Evolutionary conservation across 2,329 filamentous ascomycete species (phyloP).

Genomic region (Nemania serpens): DNA sequence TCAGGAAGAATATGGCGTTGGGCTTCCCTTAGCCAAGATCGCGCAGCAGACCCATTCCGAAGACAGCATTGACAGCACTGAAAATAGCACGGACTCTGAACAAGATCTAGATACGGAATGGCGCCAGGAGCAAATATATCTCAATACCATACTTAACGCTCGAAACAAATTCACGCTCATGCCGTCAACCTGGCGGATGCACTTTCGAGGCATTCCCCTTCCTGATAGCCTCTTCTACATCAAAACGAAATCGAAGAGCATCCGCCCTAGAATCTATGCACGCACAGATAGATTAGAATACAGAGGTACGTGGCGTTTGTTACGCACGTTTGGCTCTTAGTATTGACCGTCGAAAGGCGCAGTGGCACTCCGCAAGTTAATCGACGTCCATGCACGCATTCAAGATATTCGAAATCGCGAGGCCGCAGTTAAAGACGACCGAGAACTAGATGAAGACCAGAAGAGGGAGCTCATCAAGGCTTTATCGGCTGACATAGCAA

Average conservation of each 20-base stretch:
- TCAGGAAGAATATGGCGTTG: background rate
- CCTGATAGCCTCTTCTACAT: conserved; percentile 40
- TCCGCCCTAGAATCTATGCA: conserved; percentile 40
- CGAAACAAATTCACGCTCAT: conserved; percentile 40
- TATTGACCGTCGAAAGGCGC: conserved; percentile 31
- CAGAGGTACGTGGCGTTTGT: conserved; percentile 34
- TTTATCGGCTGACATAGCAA: conserved; percentile 30
- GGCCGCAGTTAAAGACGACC: conserved; percentile 8
- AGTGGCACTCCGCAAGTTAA: conserved; percentile 35
- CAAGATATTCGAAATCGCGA: conserved; percentile 34
- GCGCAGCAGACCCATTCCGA: conserved; percentile 1
- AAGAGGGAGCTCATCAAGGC: conserved; percentile 7
- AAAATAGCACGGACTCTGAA: conserved; percentile 14
- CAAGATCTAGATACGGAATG: conserved; percentile 30
- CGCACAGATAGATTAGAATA: conserved; percentile 36
- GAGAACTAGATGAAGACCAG: background rate
- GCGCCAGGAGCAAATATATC: conserved; percentile 38
- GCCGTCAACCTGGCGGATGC: conserved; percentile 40
- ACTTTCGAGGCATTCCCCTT: conserved; percentile 40
- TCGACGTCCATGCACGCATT: conserved; percentile 35
- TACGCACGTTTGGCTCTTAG: background rate
- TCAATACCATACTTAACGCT: conserved; percentile 38
- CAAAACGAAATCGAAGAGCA: conserved; percentile 31
- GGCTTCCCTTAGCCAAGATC: background rate
- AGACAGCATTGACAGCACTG: background rate